Evolutionary conservation across 1,284 basidiomycete genomes (phyloP).

Genomic region (Gomphus sp.): DNA sequence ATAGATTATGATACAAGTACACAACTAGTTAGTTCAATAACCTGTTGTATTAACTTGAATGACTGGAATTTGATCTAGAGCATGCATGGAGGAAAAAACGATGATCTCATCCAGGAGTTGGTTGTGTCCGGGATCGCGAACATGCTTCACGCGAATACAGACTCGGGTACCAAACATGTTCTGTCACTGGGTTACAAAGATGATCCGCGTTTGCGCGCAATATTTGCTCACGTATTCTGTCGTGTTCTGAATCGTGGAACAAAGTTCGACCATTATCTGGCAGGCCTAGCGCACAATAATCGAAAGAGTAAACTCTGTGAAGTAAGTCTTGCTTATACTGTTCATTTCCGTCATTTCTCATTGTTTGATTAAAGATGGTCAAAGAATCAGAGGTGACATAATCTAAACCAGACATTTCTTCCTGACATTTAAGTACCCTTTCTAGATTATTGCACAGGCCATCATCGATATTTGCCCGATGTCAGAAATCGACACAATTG

Average conservation of each 20-base stretch:
- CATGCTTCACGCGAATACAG: conserved; percentile 77
- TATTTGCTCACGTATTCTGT: conserved; percentile 85
- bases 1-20: conserved; percentile 1
- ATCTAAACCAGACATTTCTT: conserved; percentile 3
- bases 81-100: conserved; percentile 8
- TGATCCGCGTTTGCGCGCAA: conserved; percentile 64
- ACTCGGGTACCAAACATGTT: conserved; percentile 85
- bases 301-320: conserved; percentile 57
- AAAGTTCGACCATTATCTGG: conserved; percentile 39
- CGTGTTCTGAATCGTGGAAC: conserved; percentile 77
- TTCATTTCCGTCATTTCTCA: neutral
- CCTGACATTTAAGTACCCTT: neutral
- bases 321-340: conserved; percentile 29
- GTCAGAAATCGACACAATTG: conserved; percentile 62
- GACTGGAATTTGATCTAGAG: neutral
- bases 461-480: conserved; percentile 81
- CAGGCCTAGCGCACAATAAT: conserved; percentile 34
- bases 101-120: conserved; percentile 52
- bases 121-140: conserved; percentile 74
- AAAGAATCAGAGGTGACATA: conserved; percentile 58
- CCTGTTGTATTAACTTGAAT: neutral
- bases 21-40: neutral
- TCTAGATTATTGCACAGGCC: conserved; percentile 60
- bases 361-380: conserved; percentile 41
- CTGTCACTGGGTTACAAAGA: conserved; percentile 72